phyloP scores from a whole-genome alignment of 164 flowering plant species.

The Macadamia tetraphylla region DNA sequence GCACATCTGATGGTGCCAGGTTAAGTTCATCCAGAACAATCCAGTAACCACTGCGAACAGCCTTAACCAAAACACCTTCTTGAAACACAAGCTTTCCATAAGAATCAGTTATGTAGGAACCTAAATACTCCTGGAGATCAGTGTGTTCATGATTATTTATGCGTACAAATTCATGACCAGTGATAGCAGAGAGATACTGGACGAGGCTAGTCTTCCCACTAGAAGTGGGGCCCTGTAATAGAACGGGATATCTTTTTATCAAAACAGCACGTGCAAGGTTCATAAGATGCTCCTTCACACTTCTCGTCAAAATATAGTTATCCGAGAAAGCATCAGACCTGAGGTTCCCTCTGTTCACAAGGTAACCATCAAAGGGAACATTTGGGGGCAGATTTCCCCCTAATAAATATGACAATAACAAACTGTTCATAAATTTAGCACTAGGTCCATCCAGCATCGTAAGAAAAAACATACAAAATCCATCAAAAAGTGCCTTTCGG shows the following conservation, averaged over 20 bases:
- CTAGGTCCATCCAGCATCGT: slow-evolving; percentile 67
- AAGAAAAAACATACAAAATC: slow-evolving; percentile 92
- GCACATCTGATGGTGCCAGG: slow-evolving; percentile 93
- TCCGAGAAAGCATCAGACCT: slow-evolving; percentile 27
- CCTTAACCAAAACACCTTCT: slow-evolving; percentile 87
- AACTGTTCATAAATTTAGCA: slow-evolving; percentile 57
- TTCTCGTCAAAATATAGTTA: slow-evolving; percentile 61
- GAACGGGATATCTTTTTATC: slow-evolving; percentile 82
- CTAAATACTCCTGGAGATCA: slow-evolving; percentile 92
- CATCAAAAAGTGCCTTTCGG: slow-evolving; percentile 76
- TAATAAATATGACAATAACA: slow-evolving; percentile 40
- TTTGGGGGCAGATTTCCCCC: slow-evolving; percentile 36
- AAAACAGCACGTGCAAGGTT: slow-evolving; percentile 72
- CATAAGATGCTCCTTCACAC: slow-evolving; percentile 61
- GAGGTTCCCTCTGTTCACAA: slow-evolving; percentile 14
- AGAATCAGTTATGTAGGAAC: slow-evolving; percentile 77
- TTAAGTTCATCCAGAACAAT: slow-evolving; percentile 97
- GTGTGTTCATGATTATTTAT: slow-evolving; percentile 98
- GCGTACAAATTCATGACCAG: slow-evolving; percentile 84
- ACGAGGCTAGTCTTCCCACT: slow-evolving; percentile 99
- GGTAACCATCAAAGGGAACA: slow-evolving; percentile 39
- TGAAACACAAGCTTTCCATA: slow-evolving; percentile 80
- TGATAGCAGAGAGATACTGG: slow-evolving; percentile 74
- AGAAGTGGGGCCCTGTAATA: slow-evolving; percentile 96
- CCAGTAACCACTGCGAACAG: slow-evolving; percentile 88